Evolutionary conservation across 306 rosid species (phyloP).

Genomic region (Sicyos baderoa): DNA sequence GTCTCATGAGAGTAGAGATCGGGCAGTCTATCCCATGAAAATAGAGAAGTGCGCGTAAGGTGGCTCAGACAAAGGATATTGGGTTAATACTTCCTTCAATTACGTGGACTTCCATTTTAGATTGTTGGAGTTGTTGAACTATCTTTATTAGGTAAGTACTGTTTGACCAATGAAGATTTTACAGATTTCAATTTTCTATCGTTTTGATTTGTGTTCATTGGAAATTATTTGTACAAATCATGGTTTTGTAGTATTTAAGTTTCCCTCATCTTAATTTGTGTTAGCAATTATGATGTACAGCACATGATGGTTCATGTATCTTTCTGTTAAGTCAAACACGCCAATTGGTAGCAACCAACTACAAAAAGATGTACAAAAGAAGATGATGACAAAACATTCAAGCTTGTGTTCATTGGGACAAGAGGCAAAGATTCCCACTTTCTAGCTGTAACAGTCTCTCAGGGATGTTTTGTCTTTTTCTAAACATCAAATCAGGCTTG

Average conservation of each 20-base stretch:
- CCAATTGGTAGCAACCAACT: constrained; percentile 21
- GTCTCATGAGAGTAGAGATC: too few species aligned
- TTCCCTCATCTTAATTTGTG: not conserved
- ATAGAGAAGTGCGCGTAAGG: too few species aligned
- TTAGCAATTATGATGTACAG: not conserved
- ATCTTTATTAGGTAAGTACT: not conserved
- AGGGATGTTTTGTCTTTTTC: constrained; percentile 18
- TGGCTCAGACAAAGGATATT: not conserved
- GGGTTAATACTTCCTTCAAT: not conserved
- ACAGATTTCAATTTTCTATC: not conserved
- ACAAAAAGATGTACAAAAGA: not conserved
- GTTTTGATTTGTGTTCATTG: not conserved
- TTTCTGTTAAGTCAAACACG: constrained; percentile 21
- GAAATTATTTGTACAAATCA: not conserved
- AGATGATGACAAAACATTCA: constrained; percentile 22
- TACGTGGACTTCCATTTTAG: not conserved
- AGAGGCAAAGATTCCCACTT: constrained; percentile 2
- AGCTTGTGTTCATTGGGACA: constrained; percentile 17
- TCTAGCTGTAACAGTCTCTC: constrained; percentile 4
- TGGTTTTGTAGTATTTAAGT: not conserved
- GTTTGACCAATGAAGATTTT: not conserved
- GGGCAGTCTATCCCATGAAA: too few species aligned
- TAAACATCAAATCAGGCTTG: constrained; percentile 16
- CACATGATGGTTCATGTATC: not conserved
- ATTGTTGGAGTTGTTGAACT: not conserved